phyloP scores from a whole-genome alignment of 768 basidiomycete genomes.

The Cystofilobasidium macerans region DNA sequence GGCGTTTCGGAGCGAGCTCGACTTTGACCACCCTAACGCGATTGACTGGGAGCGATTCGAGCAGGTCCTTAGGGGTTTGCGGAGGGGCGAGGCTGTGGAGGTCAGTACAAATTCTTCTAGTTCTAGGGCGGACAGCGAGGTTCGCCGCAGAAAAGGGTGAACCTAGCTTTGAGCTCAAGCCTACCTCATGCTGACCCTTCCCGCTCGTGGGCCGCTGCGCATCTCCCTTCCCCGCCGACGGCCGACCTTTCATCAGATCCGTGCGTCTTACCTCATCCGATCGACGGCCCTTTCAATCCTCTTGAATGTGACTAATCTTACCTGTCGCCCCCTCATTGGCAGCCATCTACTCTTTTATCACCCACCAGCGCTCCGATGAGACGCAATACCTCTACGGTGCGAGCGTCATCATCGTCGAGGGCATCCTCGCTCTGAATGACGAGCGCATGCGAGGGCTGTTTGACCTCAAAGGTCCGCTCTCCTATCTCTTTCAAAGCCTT shows the following conservation, averaged over 20 bases:
- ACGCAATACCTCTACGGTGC: conserved; percentile 71
- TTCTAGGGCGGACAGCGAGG: no score
- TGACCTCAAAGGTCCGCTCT: conserved; percentile 60
- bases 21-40: conserved; percentile 86
- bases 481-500: background rate
- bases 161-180: no score
- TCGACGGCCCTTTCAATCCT: background rate
- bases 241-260: no score
- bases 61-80: conserved; percentile 68
- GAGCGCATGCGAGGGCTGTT: conserved; percentile 66
- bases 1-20: conserved; percentile 63
- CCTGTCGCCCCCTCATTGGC: background rate
- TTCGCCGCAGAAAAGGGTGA: no score
- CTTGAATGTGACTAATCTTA: background rate
- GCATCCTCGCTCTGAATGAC: conserved; percentile 81
- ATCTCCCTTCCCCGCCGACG: no score
- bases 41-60: conserved; percentile 80
- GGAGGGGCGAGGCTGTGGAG: conserved; percentile 56
- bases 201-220: no score
- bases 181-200: no score
- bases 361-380: conserved; percentile 70
- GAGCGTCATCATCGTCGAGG: conserved; percentile 80
- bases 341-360: conserved; percentile 78
- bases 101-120: no score
- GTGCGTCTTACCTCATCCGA: no score